Evolutionary conservation across 768 basidiomycete genomes (phyloP), one percentile per base, ranked within the genome.

Genomic region (Strobilomyces dryophilus): DNA sequence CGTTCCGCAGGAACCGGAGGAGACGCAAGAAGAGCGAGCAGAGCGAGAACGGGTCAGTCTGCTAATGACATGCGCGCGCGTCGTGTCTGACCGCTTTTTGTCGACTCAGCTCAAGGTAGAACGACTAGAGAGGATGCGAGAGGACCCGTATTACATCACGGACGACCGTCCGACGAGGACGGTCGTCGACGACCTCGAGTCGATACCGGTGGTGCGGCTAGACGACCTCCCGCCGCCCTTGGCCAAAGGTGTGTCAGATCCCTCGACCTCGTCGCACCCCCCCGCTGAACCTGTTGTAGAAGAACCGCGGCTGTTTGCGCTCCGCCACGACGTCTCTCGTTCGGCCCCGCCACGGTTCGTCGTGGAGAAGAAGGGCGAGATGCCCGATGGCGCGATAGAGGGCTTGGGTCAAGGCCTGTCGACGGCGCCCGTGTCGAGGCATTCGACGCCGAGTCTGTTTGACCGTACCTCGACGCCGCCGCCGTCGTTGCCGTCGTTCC

Each of bases 81-180:
- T 20, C 2, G 27, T 21, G 9, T 15, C 52, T 57, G 50, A 67
- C 39, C n/a, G 40, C 18, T 32, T 6, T 50, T 37, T 52, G 32
- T 44, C 24, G n/a, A n/a, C 24, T 34, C 60, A 97, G 93, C 78
- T 82, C 42, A 85, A 83, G 59, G 84, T 81, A 26, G 91, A 89
- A 59, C 79, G 91, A 29, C 71, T 84, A 45, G 92, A 86, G 46
- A 82, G 85, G 54, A 75, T 85, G 57, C 81, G 82, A 37, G 89
- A 92, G 56, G 93, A 98, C 65, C 94, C 95, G 5, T 97, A 93
- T 71, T 95, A 97, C 69, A 84, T 97, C 57, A 76, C 84, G 36
- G 87, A 90, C 58, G 80, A 82, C 39, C 71, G 67, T 49, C 73
- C 80, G 1, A 64, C 75, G 57, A 74, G 69, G 50, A 49, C 51